Conservation (phyloP, 495 filamentous ascomycete genomes). For the Neurospora cerealis region DNA sequence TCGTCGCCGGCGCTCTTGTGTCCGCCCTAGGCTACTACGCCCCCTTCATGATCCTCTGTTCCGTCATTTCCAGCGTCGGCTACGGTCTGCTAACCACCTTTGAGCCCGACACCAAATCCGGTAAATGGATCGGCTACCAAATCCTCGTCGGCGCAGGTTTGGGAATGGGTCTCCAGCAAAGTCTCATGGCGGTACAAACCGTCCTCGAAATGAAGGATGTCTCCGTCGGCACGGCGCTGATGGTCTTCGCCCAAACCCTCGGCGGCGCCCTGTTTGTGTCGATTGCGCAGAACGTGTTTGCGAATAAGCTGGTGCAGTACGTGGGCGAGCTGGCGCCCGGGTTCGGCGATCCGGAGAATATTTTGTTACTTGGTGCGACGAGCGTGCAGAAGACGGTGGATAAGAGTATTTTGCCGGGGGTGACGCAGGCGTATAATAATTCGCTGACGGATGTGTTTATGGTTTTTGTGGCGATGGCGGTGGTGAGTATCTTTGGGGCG, state of each 20-base stretch:
- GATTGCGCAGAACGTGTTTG: conserved; percentile 70
- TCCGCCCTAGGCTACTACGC: conserved; percentile 64
- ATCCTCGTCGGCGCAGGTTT: conserved; percentile 58
- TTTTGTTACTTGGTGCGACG: conserved; percentile 59
- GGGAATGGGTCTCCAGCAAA: conserved; percentile 58
- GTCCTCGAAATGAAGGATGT: conserved; percentile 52
- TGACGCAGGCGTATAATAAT: conserved; percentile 61
- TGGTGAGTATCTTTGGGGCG: conserved; percentile 50
- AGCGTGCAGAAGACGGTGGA: conserved; percentile 44
- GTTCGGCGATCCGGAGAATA: conserved; percentile 32
- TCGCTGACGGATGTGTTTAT: conserved; percentile 60
- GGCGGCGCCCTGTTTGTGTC: conserved; percentile 66
- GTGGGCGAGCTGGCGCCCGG: conserved; percentile 41
- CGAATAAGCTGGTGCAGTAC: conserved; percentile 54
- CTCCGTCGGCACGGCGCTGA: conserved; percentile 53
- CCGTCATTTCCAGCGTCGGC: conserved; percentile 53
- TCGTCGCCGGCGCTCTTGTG: conserved; percentile 52
- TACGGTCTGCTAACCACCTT: conserved; percentile 62
- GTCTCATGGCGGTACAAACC: conserved; percentile 59
- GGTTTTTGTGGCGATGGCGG: conserved; percentile 54
- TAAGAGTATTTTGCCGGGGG: conserved; percentile 29
- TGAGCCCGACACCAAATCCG: conserved; percentile 37
- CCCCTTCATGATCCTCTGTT: conserved; percentile 56
- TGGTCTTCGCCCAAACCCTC: conserved; percentile 63
- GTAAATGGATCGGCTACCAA: conserved; percentile 72